Evolutionary conservation across 495 filamentous ascomycete genomes (phyloP).

Genomic region (Penicillium paradoxum): DNA sequence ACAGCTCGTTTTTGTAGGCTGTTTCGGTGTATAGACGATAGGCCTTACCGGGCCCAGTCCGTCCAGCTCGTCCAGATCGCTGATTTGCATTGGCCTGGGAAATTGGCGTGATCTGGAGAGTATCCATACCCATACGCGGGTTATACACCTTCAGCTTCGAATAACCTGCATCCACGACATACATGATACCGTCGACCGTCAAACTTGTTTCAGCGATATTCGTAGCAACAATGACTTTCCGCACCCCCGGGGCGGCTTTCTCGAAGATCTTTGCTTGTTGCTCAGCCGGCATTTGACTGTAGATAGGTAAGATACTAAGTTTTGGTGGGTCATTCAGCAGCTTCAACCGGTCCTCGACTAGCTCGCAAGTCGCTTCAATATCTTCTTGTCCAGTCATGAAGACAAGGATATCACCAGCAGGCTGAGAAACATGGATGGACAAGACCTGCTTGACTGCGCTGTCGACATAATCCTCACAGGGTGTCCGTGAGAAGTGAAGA

Average conservation of each 20-base stretch:
- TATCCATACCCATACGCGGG: constrained; percentile 98
- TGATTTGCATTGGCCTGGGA: constrained; percentile 95
- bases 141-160: constrained; percentile 99
- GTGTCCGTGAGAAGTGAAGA: constrained; percentile 89
- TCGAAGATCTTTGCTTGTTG: constrained; percentile 98
- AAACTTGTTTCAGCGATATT: constrained; percentile 98
- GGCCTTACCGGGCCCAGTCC: constrained; percentile 93
- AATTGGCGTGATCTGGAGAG: constrained; percentile 95
- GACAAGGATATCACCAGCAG: constrained; percentile 86
- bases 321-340: constrained; percentile 92
- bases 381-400: constrained; percentile 99
- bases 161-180: constrained; percentile 93
- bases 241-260: constrained; percentile 77
- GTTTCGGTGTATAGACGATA: constrained; percentile 92
- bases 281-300: constrained; percentile 99
- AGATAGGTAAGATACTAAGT: constrained; percentile 92
- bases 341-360: constrained; percentile 83
- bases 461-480: constrained; percentile 97
- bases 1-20: constrained; percentile 94
- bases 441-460: constrained; percentile 94
- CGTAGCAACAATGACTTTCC: constrained; percentile 97
- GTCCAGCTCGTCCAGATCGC: constrained; percentile 86
- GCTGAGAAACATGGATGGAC: constrained; percentile 94
- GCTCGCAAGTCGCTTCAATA: constrained; percentile 93
- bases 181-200: constrained; percentile 99